phyloP scores from a whole-genome alignment of 164 flowering plant genomes.

The Aristolochia californica region DNA sequence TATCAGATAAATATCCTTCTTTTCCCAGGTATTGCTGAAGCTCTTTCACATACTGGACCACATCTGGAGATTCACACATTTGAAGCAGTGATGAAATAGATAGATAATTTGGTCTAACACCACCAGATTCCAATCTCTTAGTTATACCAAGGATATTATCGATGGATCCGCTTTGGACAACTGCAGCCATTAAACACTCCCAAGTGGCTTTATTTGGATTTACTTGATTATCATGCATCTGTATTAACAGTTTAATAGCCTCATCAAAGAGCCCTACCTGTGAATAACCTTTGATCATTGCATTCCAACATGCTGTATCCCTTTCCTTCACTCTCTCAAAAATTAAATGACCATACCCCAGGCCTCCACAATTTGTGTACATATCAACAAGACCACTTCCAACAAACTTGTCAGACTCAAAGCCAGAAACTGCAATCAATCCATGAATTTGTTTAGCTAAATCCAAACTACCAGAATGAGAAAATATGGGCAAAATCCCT shows the following conservation, averaged over 20 bases:
- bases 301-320: constrained; percentile 23
- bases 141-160: constrained; percentile 5
- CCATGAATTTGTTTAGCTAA: constrained; percentile 23
- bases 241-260: constrained; percentile 12
- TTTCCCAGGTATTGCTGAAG: constrained; percentile 10
- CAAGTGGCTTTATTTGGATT: constrained; percentile 17
- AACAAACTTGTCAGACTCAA: constrained; percentile 14
- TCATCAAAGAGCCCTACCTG: constrained; percentile 12
- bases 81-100: constrained; percentile 7
- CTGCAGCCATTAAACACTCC: constrained; percentile 12
- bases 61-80: constrained; percentile 9
- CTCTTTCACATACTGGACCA: constrained; percentile 11
- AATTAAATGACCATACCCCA: constrained; percentile 15
- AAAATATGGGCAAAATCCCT: constrained; percentile 20
- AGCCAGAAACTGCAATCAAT: constrained; percentile 12
- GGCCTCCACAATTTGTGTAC: constrained; percentile 19
- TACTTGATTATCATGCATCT: constrained; percentile 12
- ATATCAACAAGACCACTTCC: constrained; percentile 20
- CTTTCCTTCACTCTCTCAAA: constrained; percentile 17
- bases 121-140: too few species aligned
- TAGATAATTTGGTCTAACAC: background rate
- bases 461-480: constrained; percentile 14
- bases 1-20: constrained; percentile 4
- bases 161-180: constrained; percentile 7
- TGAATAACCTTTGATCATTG: constrained; percentile 21